phyloP scores from a whole-genome alignment of 2,329 filamentous ascomycete genomes.

The Cercospora nicotianae region DNA sequence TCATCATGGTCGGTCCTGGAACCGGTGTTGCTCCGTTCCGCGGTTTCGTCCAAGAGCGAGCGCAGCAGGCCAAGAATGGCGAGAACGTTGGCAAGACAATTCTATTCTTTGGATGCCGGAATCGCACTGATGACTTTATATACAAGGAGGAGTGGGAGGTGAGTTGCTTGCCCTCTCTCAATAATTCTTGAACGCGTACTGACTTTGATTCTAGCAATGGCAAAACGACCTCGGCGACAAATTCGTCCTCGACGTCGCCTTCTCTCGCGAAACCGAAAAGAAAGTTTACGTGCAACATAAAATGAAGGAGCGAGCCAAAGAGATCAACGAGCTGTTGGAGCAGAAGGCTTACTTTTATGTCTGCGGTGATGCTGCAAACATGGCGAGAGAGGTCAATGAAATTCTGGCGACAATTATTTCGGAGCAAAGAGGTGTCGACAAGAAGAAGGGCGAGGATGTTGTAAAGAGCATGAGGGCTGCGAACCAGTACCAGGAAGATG shows the following conservation, averaged over 20 bases:
- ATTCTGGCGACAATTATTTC: constrained; percentile 85
- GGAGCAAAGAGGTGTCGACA: constrained; percentile 75
- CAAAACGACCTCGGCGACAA: constrained; percentile 80
- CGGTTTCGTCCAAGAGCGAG: constrained; percentile 90
- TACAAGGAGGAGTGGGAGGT: constrained; percentile 93
- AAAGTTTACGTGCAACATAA: constrained; percentile 98
- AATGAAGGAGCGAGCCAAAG: constrained; percentile 75
- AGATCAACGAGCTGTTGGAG: constrained; percentile 83
- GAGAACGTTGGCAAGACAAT: constrained; percentile 82
- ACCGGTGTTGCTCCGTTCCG: constrained; percentile 97
- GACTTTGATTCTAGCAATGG: constrained; percentile 62
- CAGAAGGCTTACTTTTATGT: constrained; percentile 95
- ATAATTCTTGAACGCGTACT: constrained; percentile 4
- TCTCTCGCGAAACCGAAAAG: constrained; percentile 81
- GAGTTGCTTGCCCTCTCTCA: constrained; percentile 44
- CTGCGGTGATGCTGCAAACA: constrained; percentile 95
- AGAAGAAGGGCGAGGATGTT: constrained; percentile 89
- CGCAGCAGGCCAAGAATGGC: constrained; percentile 75
- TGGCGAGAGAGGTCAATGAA: constrained; percentile 57
- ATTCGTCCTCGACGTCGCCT: constrained; percentile 88
- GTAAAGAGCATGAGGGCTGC: constrained; percentile 94
- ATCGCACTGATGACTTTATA: constrained; percentile 82
- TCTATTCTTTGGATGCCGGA: constrained; percentile 94
- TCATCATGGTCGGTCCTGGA: constrained; percentile 95
- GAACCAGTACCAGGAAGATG: constrained; percentile 91